Conservation (phyloP, 129 eudicot species). For the Flaveria trinervia region DNA sequence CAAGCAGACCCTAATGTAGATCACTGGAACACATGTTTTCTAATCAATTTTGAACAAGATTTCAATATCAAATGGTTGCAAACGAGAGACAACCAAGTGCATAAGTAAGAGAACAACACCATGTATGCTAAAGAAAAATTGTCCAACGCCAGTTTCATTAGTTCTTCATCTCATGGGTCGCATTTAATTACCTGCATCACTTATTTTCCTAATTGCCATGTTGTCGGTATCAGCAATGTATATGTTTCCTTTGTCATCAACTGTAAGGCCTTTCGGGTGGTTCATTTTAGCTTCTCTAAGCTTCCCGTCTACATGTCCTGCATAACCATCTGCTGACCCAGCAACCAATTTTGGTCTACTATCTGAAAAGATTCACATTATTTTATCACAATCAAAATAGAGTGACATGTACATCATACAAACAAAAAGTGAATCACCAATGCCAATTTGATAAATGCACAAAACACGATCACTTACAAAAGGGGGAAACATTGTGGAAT, state of each 20-base stretch:
- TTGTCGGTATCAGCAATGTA: constrained; percentile 86
- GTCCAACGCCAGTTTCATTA: no score
- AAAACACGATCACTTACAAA: background rate
- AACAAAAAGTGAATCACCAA: background rate
- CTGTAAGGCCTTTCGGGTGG: constrained; percentile 91
- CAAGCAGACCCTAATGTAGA: background rate
- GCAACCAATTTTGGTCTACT: constrained; percentile 84
- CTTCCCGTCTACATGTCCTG: constrained; percentile 88
- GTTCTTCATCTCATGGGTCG: no score
- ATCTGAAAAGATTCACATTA: constrained; percentile 44
- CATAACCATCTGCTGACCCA: constrained; percentile 94
- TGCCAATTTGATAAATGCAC: background rate
- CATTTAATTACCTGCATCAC: constrained; percentile 64
- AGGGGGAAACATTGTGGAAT: no score
- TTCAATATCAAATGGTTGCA: constrained; percentile 9
- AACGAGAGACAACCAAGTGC: background rate
- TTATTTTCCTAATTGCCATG: constrained; percentile 88
- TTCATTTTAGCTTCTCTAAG: constrained; percentile 87
- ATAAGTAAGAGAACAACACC: background rate
- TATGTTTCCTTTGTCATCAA: constrained; percentile 90
- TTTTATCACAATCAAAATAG: background rate
- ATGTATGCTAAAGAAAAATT: background rate
- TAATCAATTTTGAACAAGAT: constrained; percentile 4
- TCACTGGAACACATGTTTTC: constrained; percentile 5
- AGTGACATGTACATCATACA: background rate